Evolutionary conservation across 2,329 filamentous ascomycete species (phyloP).

Genomic region (Colletotrichum neosansevieriae): DNA sequence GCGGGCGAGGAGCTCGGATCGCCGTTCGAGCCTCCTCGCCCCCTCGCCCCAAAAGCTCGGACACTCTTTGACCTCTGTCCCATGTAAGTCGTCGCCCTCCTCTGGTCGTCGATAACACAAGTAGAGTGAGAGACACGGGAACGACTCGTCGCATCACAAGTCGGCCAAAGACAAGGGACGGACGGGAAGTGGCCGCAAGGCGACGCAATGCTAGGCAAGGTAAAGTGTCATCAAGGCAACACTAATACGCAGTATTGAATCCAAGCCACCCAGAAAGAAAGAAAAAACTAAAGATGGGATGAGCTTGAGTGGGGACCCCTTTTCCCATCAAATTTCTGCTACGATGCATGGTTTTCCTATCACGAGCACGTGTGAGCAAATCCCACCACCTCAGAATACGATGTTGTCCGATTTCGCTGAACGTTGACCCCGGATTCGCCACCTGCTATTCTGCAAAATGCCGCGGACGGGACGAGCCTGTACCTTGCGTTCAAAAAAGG

Average conservation of each 20-base stretch:
- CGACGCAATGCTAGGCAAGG: slow-evolving; percentile 18
- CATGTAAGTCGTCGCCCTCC: not conserved
- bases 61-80: slow-evolving; percentile 33
- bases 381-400: no score
- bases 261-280: slow-evolving; percentile 12
- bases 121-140: slow-evolving; percentile 9
- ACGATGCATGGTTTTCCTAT: slow-evolving; percentile 16
- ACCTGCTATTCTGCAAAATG: not conserved
- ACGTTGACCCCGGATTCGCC: not conserved
- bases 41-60: slow-evolving; percentile 23
- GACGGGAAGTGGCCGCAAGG: slow-evolving; percentile 32
- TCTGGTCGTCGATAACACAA: not conserved
- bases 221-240: slow-evolving; percentile 31
- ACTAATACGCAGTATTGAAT: slow-evolving; percentile 18
- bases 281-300: slow-evolving; percentile 26
- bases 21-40: slow-evolving; percentile 31
- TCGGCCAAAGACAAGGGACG: slow-evolving; percentile 10
- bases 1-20: slow-evolving; percentile 16
- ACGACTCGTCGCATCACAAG: slow-evolving; percentile 24
- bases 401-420: not conserved
- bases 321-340: slow-evolving; percentile 25
- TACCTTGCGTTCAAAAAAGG: not conserved
- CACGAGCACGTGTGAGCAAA: slow-evolving; percentile 5
- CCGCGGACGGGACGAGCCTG: not conserved
- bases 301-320: slow-evolving; percentile 7